These are phyloP conservation scores for Fistulifera solaris DNA, from an alignment of 108 stramenopile genomes.

Conservation along the genomic window DNA sequence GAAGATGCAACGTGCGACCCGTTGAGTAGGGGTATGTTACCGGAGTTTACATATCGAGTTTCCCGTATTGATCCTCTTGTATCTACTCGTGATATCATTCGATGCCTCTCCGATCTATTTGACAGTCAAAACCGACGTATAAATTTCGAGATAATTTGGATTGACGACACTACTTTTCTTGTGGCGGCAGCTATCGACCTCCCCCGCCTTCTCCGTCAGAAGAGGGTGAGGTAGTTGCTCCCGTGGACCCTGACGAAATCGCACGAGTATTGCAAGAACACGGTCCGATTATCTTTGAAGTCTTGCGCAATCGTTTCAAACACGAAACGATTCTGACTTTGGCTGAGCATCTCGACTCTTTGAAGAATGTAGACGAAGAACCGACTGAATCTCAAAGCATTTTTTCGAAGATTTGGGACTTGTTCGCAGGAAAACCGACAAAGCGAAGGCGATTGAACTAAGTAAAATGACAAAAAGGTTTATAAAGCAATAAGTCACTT, in stretches of 20 bases:
- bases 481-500: too few species aligned
- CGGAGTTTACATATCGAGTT: conserved; percentile 46
- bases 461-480: too few species aligned
- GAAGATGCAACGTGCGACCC: conserved; percentile 46
- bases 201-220: too few species aligned
- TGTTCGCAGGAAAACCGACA: too few species aligned
- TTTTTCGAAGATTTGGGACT: too few species aligned
- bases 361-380: not conserved
- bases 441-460: too few species aligned
- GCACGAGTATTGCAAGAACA: conserved; percentile 16
- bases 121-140: conserved; percentile 33
- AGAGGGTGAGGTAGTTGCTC: conserved; percentile 1
- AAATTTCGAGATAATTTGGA: conserved; percentile 72
- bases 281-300: conserved; percentile 19
- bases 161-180: conserved; percentile 63
- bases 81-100: conserved; percentile 57
- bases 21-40: conserved; percentile 39
- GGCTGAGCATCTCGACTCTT: not conserved
- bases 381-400: too few species aligned
- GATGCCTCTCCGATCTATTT: conserved; percentile 27
- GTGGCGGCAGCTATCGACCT: conserved; percentile 27
- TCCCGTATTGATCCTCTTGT: conserved; percentile 49
- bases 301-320: conserved; percentile 10
- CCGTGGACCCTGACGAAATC: not conserved
- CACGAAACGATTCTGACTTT: not conserved